These are phyloP conservation scores for Diaporthe citri DNA, from an alignment of 2,329 filamentous ascomycete species.

Conservation along the genomic window DNA sequence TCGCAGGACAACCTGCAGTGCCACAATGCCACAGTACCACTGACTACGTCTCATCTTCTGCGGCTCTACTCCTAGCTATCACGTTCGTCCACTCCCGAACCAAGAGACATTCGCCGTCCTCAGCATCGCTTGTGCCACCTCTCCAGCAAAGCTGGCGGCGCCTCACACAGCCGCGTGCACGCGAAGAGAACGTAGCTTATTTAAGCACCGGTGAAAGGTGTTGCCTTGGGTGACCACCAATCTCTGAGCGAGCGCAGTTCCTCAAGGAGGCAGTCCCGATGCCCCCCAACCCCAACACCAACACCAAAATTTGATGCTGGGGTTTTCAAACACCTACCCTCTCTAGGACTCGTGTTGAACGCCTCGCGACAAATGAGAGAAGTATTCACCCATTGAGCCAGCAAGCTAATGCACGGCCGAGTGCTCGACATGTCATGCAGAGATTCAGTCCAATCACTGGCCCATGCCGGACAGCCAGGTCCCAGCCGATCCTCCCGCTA, in stretches of 20 bases:
- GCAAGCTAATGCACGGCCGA: slow-evolving; percentile 21
- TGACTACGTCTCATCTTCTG: slow-evolving; percentile 26
- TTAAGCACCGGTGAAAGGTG: too few species aligned
- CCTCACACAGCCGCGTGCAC: slow-evolving; percentile 8
- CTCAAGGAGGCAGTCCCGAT: background rate
- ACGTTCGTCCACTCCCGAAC: background rate
- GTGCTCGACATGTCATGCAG: slow-evolving; percentile 12
- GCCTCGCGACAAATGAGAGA: slow-evolving; percentile 4
- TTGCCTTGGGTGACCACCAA: too few species aligned
- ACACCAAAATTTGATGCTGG: background rate
- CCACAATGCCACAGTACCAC: slow-evolving; percentile 24
- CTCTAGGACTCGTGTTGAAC: slow-evolving; percentile 10
- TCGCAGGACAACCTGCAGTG: slow-evolving; percentile 14
- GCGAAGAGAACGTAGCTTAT: slow-evolving; percentile 10
- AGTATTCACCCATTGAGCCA: background rate
- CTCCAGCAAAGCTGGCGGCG: background rate
- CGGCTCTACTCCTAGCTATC: slow-evolving; percentile 4
- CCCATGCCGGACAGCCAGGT: slow-evolving; percentile 11
- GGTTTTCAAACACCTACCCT: background rate
- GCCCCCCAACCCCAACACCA: background rate
- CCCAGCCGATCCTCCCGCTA: slow-evolving; percentile 1
- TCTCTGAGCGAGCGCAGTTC: too few species aligned
- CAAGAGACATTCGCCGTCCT: slow-evolving; percentile 5
- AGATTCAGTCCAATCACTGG: slow-evolving; percentile 11
- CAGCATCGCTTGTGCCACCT: slow-evolving; percentile 14